phyloP scores from a whole-genome alignment of 202 grass and related monocot species.

The Carex sylvatica region DNA sequence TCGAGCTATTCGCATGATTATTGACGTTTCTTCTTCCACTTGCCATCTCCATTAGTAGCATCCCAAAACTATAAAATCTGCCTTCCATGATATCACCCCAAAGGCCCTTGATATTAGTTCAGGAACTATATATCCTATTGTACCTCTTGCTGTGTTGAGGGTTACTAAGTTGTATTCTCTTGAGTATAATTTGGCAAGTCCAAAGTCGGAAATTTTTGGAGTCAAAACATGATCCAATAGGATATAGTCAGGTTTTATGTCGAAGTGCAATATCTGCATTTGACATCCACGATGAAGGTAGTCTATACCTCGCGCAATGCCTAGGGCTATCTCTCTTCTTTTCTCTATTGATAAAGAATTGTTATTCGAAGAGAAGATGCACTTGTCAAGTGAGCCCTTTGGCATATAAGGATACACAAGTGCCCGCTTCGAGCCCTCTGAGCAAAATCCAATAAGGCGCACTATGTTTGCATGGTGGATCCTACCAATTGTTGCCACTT shows the following conservation, averaged over 20 bases:
- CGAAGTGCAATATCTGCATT: constrained; percentile 45
- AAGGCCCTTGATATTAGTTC: constrained; percentile 56
- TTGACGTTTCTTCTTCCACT: constrained; percentile 35
- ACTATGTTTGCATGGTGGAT: constrained; percentile 52
- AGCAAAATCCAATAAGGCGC: constrained; percentile 34
- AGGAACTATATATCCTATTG: constrained; percentile 45
- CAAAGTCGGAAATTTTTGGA: constrained; percentile 45
- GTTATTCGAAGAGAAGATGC: constrained; percentile 17
- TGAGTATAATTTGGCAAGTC: constrained; percentile 40
- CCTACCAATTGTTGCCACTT: constrained; percentile 35
- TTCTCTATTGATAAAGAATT: constrained; percentile 1
- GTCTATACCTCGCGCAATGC: constrained; percentile 37
- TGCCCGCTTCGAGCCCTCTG: constrained; percentile 22
- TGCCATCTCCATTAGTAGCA: constrained; percentile 33
- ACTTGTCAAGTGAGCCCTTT: constrained; percentile 35
- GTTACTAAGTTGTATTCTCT: constrained; percentile 42
- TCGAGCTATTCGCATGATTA: background rate
- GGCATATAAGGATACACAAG: constrained; percentile 45
- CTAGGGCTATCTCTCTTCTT: constrained; percentile 33
- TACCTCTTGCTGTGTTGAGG: constrained; percentile 40
- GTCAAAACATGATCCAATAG: constrained; percentile 37
- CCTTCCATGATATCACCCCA: constrained; percentile 33
- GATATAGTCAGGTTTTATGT: constrained; percentile 51
- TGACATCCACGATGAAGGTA: constrained; percentile 38
- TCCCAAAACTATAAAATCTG: constrained; percentile 40